Percentiles rank a stretch among this genome's conserved stretches.
Evolutionary conservation across 352 stramenopile genomes (phyloP).

Genomic region (Globisporangium uncinulatum): DNA sequence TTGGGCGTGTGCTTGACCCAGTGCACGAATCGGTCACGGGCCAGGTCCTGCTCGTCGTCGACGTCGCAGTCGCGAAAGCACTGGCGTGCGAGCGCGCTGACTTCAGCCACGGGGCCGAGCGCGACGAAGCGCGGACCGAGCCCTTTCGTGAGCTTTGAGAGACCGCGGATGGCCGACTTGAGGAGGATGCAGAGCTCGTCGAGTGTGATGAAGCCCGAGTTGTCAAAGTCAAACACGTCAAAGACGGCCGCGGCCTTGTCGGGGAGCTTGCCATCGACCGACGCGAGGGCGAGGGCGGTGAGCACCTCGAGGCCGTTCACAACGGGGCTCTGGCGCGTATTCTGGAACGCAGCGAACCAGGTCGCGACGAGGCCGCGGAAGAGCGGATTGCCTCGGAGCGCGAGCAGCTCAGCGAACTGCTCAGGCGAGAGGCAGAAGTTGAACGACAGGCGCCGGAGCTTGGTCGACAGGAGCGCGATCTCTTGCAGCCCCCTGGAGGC

Average conservation of each 20-base stretch:
- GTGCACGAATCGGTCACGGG: slow-evolving; percentile 38
- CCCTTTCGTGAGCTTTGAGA: slow-evolving; percentile 61
- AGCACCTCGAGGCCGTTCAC: slow-evolving; percentile 71
- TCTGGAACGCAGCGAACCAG: slow-evolving; percentile 70
- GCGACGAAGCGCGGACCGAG: slow-evolving; percentile 45
- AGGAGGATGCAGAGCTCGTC: slow-evolving; percentile 72
- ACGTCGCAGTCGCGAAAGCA: slow-evolving; percentile 64
- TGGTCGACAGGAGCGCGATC: slow-evolving; percentile 45
- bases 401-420: slow-evolving; percentile 64
- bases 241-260: slow-evolving; percentile 64
- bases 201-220: slow-evolving; percentile 55
- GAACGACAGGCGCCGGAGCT: slow-evolving; percentile 58
- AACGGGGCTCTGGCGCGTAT: slow-evolving; percentile 50
- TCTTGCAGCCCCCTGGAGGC: slow-evolving; percentile 45
- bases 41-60: slow-evolving; percentile 59
- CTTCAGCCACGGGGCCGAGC: slow-evolving; percentile 57
- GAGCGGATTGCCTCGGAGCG: slow-evolving; percentile 45
- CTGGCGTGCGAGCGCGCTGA: slow-evolving; percentile 47
- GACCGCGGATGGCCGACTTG: slow-evolving; percentile 58
- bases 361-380: slow-evolving; percentile 45
- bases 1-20: slow-evolving; percentile 72
- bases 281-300: slow-evolving; percentile 46
- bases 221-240: slow-evolving; percentile 75
- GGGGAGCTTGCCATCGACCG: slow-evolving; percentile 38
- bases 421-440: slow-evolving; percentile 65